Base-by-base conservation (phyloP, 306 rosid genomes). In the Malus sylvestris region DNA sequence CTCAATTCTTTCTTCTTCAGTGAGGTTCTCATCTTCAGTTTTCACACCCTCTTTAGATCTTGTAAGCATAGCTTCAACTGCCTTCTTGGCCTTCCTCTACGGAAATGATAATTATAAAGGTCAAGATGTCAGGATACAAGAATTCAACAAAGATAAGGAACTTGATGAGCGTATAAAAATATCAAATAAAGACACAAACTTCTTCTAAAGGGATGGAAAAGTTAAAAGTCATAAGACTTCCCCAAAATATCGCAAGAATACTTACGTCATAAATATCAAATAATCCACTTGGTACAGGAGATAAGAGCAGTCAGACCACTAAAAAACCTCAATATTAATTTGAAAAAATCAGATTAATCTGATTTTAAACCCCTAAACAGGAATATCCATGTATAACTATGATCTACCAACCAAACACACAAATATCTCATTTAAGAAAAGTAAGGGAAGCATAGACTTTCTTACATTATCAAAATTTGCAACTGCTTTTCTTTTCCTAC, bases 11-110 rank as follows among this genome's bases (percentile, higher is more conserved):
- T 92, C 93, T 77, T 88, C 98, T 79, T 83, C 93, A 4, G 84
- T 91, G 84, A 89, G 79, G 76, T 86, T 63, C 73, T 23, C 79
- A 78, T 92, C 96, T 72, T 85, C 93, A 71, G 81, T 76, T 67
- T 44, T 75, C 86, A 78, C 88, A 60, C 76, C 81, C 83, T 89
- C 99, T 86, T 91, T 79, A 58, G 96, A 89, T 87, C 99, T 91
- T 71, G 95, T 86, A 67, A 96, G 91, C 99, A 95, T 95, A 53
- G 89, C 99, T 60, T 86, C 93, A 82, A 95, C 97, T 70, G 97
- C 99, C 82, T 85, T 90, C 87, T 86, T 90, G 61, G 99, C 99
- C 81, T 83, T 95, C 74, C 84, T 57, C 99, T 96, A 74, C 64
- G 45, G 58, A 68, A 82, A 71, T 64, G 15, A 38, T 4, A 15